phyloP scores from a whole-genome alignment of 768 basidiomycete genomes.

The Lactarius quietus region DNA sequence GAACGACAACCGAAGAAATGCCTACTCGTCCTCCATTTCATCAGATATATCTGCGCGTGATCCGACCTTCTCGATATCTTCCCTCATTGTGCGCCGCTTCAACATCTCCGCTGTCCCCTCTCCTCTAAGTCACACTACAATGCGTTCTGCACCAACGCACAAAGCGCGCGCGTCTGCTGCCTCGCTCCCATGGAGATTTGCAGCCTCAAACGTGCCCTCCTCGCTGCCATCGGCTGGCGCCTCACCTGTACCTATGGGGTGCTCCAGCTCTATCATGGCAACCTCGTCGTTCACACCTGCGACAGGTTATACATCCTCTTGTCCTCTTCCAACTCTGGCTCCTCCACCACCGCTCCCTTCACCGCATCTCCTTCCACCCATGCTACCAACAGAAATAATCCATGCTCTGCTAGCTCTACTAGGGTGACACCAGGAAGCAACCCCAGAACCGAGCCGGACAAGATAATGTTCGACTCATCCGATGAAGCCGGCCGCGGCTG shows the following conservation, averaged over 20 bases:
- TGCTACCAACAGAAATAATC: slow-evolving; percentile 41
- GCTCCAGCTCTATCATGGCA: slow-evolving; percentile 91
- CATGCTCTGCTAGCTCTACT: background rate
- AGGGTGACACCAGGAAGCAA: slow-evolving; percentile 26
- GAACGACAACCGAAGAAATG: too few relatives aligned
- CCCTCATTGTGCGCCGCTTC: slow-evolving; percentile 97
- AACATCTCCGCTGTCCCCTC: slow-evolving; percentile 88
- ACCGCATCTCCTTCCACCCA: background rate
- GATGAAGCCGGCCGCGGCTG: slow-evolving; percentile 40
- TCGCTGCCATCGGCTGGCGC: too few relatives aligned
- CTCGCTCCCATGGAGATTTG: slow-evolving; percentile 86
- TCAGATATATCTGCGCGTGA: slow-evolving; percentile 92
- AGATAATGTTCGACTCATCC: slow-evolving; percentile 48
- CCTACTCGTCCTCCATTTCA: too few relatives aligned
- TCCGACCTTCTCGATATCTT: slow-evolving; percentile 88
- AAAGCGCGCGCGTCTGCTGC: slow-evolving; percentile 96
- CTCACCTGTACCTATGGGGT: slow-evolving; percentile 87
- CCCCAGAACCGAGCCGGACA: slow-evolving; percentile 4
- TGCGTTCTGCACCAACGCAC: slow-evolving; percentile 88
- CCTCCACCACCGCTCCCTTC: too few relatives aligned
- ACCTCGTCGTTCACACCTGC: slow-evolving; percentile 78
- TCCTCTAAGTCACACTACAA: slow-evolving; percentile 95
- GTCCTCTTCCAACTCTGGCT: slow-evolving; percentile 51
- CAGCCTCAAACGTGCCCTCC: slow-evolving; percentile 96
- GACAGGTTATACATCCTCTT: slow-evolving; percentile 50